phyloP scores from a whole-genome alignment of 2,329 filamentous ascomycete genomes.

The Apiospora phragmitis region DNA sequence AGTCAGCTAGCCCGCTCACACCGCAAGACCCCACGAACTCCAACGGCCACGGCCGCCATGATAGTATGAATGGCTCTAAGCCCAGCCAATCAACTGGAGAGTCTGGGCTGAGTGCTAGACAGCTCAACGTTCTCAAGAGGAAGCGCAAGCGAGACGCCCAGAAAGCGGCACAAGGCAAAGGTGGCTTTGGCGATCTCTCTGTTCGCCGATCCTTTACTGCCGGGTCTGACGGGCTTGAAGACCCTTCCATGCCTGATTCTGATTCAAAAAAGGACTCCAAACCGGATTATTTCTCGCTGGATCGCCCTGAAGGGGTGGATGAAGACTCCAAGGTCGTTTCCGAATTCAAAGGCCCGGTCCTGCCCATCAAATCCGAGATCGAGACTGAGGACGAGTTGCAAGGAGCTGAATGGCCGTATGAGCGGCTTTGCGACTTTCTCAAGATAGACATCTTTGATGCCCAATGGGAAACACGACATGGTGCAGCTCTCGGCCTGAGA shows the following conservation, averaged over 20 bases:
- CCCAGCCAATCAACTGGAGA: conserved; percentile 57
- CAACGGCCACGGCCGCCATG: conserved; percentile 37
- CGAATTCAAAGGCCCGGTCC: conserved; percentile 85
- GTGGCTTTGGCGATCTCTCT: conserved; percentile 85
- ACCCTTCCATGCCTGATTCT: conserved; percentile 53
- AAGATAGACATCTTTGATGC: conserved; percentile 92
- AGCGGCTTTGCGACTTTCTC: conserved; percentile 89
- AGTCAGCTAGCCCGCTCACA: conserved; percentile 45
- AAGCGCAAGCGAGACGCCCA: conserved; percentile 91
- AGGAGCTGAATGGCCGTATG: conserved; percentile 89
- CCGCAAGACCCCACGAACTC: conserved; percentile 40
- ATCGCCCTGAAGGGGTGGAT: conserved; percentile 74
- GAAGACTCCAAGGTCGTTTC: conserved; percentile 91
- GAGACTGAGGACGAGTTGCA: conserved; percentile 75
- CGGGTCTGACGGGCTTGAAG: conserved; percentile 63
- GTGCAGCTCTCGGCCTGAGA: conserved; percentile 90
- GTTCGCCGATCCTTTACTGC: conserved; percentile 62
- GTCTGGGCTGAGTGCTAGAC: conserved; percentile 79
- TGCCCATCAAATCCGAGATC: conserved; percentile 83
- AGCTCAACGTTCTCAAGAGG: conserved; percentile 91
- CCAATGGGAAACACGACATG: conserved; percentile 93
- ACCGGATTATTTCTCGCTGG: conserved; percentile 87
- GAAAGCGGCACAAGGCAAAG: conserved; percentile 81
- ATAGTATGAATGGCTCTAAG: conserved; percentile 34
- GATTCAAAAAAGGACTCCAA: conserved; percentile 64